phyloP scores from a whole-genome alignment of 805 yeast genomes.

The Saturnispora sanitii region DNA sequence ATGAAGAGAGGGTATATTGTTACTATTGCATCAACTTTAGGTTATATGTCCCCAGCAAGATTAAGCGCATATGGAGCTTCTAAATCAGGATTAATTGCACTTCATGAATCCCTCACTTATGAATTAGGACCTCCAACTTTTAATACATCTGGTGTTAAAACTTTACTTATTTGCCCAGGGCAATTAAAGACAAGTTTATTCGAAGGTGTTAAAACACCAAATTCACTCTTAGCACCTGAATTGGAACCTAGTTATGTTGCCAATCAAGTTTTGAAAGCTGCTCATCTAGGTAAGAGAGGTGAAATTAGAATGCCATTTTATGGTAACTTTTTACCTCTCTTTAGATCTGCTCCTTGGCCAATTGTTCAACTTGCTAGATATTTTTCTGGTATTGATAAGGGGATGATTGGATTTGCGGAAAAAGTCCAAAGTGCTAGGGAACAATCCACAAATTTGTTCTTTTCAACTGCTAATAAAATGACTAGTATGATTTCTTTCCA shows the following conservation, averaged over 20 bases:
- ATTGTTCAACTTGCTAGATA: conserved; percentile 44
- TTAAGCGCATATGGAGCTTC: conserved; percentile 81
- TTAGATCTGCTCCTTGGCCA: conserved; percentile 69
- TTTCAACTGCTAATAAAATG: conserved; percentile 6
- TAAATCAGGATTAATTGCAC: conserved; percentile 74
- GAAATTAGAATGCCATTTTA: conserved; percentile 69
- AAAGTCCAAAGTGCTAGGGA: conserved; percentile 5
- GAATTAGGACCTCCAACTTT: conserved; percentile 50
- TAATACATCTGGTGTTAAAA: conserved; percentile 46
- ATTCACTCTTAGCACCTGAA: conserved; percentile 70
- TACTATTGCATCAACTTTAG: conserved; percentile 76
- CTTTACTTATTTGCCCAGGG: conserved; percentile 79
- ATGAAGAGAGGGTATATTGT: conserved; percentile 63
- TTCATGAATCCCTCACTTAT: conserved; percentile 72
- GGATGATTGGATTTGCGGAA: conserved; percentile 27
- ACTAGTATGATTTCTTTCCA: conserved; percentile 3
- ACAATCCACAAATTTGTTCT: conserved; percentile 1
- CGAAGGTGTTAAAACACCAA: conserved; percentile 63
- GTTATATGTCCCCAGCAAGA: conserved; percentile 75
- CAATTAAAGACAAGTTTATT: conserved; percentile 75
- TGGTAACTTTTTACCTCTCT: conserved; percentile 60
- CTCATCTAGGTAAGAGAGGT: conserved; percentile 54
- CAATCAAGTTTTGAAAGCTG: conserved; percentile 39
- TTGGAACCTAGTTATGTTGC: conserved; percentile 65
- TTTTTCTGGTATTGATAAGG: conserved; percentile 58